Evolutionary conservation across 75 land plant species (phyloP), one percentile per base, ranked within the genome.

Genomic region (Chamaecyparis obtusa): DNA sequence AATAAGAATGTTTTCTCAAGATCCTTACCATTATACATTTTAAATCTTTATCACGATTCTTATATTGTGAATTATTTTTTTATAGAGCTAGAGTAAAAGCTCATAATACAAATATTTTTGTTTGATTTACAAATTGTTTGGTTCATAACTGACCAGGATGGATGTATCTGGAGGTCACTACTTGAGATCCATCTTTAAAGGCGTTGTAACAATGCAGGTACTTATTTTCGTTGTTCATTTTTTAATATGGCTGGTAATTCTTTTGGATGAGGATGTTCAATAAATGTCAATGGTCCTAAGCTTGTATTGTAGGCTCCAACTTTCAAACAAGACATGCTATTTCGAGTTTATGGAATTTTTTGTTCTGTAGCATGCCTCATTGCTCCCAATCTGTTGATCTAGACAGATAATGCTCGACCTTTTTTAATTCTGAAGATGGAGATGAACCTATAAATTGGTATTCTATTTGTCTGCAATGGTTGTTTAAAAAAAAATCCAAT

Each of bases 181-280:
- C 17, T 84, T 88, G 83, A 90, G 95, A 86, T 57, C 87, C 33
- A 84, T 91, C 55, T 94, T 36, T 56, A 21, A 91, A 16, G 75
- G 72, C 37, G 84, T 94, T 55, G 89, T 94, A 37, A 27, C 81
- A 35, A 86, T 94, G 21, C 95, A 94, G 89, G 95, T 93, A 89
- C n/a, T 46, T 19, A 1, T 72, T 60, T 30, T 46, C 16, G 1
- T 84, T 51, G 9, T 17, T 3, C 30, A 9, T 71, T 51, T 9
- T 44, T 15, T 51, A 64, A 80, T 87, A 0, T 57, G 37, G 11
- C 11, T 19, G 21, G 43, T 77, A 77, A 77, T 77, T 77, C 9
- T 37, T 76, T 36, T 77, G 80, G 37, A 37, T 6, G 80, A 39
- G 43, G 39, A 39, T 77, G 21, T 77, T 37, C 16, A 16, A 77